phyloP scores from a whole-genome alignment of 73 alveolate genomes.

The Symbiodinium pilosum region DNA sequence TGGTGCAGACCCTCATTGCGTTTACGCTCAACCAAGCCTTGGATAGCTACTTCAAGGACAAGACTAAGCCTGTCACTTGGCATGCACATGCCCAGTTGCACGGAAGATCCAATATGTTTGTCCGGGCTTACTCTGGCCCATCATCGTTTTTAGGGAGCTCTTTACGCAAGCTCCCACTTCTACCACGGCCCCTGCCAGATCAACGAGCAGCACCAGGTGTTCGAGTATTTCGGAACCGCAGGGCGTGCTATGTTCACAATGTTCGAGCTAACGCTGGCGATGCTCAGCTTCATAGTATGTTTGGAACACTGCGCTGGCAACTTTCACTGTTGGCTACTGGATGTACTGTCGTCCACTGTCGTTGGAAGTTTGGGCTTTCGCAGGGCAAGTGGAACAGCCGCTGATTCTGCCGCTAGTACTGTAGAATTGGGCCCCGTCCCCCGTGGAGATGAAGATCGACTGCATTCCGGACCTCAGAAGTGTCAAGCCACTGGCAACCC shows the following conservation, averaged over 20 bases:
- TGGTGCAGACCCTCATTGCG: conserved; percentile 71
- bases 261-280: conserved; percentile 92
- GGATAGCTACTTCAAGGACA: conserved; percentile 44
- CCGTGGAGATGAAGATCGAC: too few species aligned
- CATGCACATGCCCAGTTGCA: background rate
- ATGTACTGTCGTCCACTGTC: too few species aligned
- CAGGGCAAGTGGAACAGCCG: background rate
- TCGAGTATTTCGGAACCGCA: conserved; percentile 88
- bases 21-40: conserved; percentile 52
- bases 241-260: conserved; percentile 82
- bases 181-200: background rate
- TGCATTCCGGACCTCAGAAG: too few species aligned
- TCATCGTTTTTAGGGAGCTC: too few species aligned
- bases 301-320: too few species aligned
- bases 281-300: background rate
- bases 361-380: background rate
- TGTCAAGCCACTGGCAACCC: too few species aligned
- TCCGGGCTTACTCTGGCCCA: too few species aligned
- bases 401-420: too few species aligned
- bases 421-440: too few species aligned
- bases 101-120: too few species aligned
- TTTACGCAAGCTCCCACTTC: too few species aligned
- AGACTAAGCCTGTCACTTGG: conserved; percentile 36
- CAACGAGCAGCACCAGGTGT: conserved; percentile 77
- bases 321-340: too few species aligned